Conservation (phyloP, 2,329 filamentous ascomycete genomes). For the Cyanodermella asteris region DNA sequence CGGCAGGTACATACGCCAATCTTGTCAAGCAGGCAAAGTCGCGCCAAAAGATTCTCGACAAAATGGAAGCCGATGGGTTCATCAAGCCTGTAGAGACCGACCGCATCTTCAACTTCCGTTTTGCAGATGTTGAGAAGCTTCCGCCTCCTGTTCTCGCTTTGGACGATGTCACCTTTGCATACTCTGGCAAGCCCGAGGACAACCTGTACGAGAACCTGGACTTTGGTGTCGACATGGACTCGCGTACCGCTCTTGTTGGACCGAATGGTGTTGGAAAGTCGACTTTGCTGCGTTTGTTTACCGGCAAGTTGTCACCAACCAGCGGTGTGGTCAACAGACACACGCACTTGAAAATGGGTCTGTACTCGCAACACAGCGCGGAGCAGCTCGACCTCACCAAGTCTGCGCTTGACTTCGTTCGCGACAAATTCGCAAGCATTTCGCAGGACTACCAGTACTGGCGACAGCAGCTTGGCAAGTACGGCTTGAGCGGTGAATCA, state of each 20-base stretch:
- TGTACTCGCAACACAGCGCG: slow-evolving; percentile 96
- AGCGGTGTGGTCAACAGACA: slow-evolving; percentile 66
- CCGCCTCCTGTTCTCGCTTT: slow-evolving; percentile 90
- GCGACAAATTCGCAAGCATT: slow-evolving; percentile 76
- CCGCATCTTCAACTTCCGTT: slow-evolving; percentile 88
- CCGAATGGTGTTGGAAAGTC: slow-evolving; percentile 99
- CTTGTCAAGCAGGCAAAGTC: slow-evolving; percentile 97
- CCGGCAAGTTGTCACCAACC: slow-evolving; percentile 75
- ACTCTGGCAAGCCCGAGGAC: slow-evolving; percentile 72
- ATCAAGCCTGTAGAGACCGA: slow-evolving; percentile 77
- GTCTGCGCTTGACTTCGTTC: slow-evolving; percentile 89
- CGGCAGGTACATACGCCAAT: slow-evolving; percentile 98
- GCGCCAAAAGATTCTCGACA: slow-evolving; percentile 97
- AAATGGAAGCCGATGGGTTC: slow-evolving; percentile 99
- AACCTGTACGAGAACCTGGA: slow-evolving; percentile 93
- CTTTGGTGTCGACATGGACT: slow-evolving; percentile 99
- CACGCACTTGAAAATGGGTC: slow-evolving; percentile 92
- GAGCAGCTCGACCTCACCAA: slow-evolving; percentile 98
- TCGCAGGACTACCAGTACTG: slow-evolving; percentile 98
- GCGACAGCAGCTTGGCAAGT: slow-evolving; percentile 88
- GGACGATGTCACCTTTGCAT: slow-evolving; percentile 93
- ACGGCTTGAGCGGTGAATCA: slow-evolving; percentile 77
- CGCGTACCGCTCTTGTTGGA: slow-evolving; percentile 83
- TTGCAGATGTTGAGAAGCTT: slow-evolving; percentile 98
- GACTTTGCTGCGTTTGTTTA: slow-evolving; percentile 88